Evolutionary conservation across 2,329 filamentous ascomycete species (phyloP), one percentile per base, ranked within the genome.

Genomic region (Claviceps digitariae): DNA sequence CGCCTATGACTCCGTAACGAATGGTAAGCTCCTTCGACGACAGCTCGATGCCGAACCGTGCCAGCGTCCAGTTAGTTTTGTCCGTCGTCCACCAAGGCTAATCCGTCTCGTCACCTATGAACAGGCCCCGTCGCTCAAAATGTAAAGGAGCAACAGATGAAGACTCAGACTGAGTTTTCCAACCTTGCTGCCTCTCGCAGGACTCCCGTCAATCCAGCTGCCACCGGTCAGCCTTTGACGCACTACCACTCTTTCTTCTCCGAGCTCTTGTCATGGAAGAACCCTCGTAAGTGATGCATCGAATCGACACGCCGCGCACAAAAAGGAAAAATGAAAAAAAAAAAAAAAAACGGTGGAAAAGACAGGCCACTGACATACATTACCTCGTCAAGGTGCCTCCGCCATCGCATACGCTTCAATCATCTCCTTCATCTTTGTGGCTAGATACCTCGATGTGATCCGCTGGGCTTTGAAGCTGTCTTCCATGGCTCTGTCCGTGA

Each of bases 181-280:
- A 79, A 78, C 65, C 73, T 82, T 48, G 78, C 78, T 61, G 74
- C 74, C 57, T 65, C 78, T 59, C 78, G 79, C 63, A 73, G 73
- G 63, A 77, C 77, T 50, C 79, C 79, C 52, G 58, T 68, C 50
- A 69, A 72, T 54, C 72, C 73, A 36, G 73, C 79, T 61, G 78
- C 77, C 57, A 82, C 78, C 48, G 79, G 78, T 61, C 79, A 84
- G 67, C 76, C 77, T 50, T 68, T 84, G 63, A 84, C 81, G 55
- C 80, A 84, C 68, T 86, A 85, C 66, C 82, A 86, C 71, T 85
- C 81, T 17, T 80, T 85, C 69, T 86, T 86, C 69, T 78, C 76
- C 50, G 80, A 83, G 66, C 74, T 86, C 54, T 72, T 86, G 57
- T 84, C 82, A 59, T 86, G 83, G 81, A 75, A 83, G 64, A 82